Base-by-base conservation (phyloP, 345 rosid species). In the Bruguiera gymnorhiza region DNA sequence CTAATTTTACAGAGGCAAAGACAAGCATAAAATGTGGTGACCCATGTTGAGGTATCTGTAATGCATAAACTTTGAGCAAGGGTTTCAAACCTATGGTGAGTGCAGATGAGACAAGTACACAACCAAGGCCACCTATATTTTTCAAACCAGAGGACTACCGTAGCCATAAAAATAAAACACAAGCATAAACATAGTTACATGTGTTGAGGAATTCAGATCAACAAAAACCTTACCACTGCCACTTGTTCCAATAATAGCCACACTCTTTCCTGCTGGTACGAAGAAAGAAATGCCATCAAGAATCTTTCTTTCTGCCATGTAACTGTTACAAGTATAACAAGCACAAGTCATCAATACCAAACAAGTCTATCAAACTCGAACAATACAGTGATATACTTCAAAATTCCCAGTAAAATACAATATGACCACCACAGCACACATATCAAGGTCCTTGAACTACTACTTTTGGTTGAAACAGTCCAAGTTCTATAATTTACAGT, bases 231-330 rank as follows among this genome's bases (percentile, higher is more conserved):
- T 86, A 90, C 98, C 98, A 58, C 99, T 95, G 69, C 98, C 98
- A 71, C 99, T 95, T n/a, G 99, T 92, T 72, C 99, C 98, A 73
- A 92, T 98, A 78, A 95, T 89, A 70, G 99, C 99, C 76, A 92
- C 92, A 80, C 98, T 95, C 77, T 90, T 92, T 68, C 97, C 99
- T 63, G 97, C 94, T 16, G 97, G 96, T 59, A 92, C 90, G 46
- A 79, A 78, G 82, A 92, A 95, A 66, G 98, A 90, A 65, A 95
- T 83, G 69, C 98, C 97, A 76, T 95, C 88, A 75, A 95, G 89
- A 73, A 89, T 92, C 81, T 86, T 95, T 75, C 99, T 85, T 72
- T 87, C 98, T 53, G 80, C 65, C 76, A 84, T 73, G 86, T 95
- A 95, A 82, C 99, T 95, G 82, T 68, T 73, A 62, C 66, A 64